phyloP scores from a whole-genome alignment of 2,329 filamentous ascomycete species.

The Pyrenochaeta sp. region DNA sequence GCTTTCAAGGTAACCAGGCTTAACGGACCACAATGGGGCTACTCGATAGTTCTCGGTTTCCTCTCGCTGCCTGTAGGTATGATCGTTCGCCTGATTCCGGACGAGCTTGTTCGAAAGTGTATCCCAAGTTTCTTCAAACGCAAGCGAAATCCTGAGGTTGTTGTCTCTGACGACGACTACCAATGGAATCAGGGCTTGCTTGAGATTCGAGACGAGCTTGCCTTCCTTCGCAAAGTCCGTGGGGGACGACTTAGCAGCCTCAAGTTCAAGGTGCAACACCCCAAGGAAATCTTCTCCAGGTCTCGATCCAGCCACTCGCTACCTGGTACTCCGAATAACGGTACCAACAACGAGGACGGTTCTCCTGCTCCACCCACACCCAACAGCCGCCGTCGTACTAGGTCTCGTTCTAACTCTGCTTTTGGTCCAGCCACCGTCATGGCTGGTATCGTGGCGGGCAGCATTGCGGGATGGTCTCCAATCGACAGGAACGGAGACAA shows the following conservation, averaged over 20 bases:
- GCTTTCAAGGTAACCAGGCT: slow-evolving; percentile 80
- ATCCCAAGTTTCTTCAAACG: slow-evolving; percentile 53
- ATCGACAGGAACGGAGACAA: slow-evolving; percentile 61
- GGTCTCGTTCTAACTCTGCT: slow-evolving; percentile 75
- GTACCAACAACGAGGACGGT: slow-evolving; percentile 46
- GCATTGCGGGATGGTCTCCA: slow-evolving; percentile 79
- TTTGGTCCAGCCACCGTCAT: slow-evolving; percentile 79
- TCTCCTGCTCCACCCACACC: slow-evolving; percentile 58
- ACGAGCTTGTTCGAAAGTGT: slow-evolving; percentile 63
- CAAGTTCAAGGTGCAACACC: slow-evolving; percentile 78
- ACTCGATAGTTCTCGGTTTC: slow-evolving; percentile 82
- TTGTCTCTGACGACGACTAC: slow-evolving; percentile 56
- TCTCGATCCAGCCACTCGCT: slow-evolving; percentile 68
- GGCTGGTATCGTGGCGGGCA: slow-evolving; percentile 82
- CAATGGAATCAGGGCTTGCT: slow-evolving; percentile 74
- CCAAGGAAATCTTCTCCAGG: slow-evolving; percentile 72
- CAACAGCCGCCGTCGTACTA: slow-evolving; percentile 66
- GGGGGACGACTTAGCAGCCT: slow-evolving; percentile 83
- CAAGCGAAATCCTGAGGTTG: slow-evolving; percentile 51
- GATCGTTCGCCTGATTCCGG: slow-evolving; percentile 82
- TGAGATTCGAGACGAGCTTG: slow-evolving; percentile 80
- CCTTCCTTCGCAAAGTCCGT: slow-evolving; percentile 80
- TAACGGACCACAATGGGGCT: slow-evolving; percentile 81
- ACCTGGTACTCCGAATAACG: slow-evolving; percentile 69
- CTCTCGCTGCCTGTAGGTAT: slow-evolving; percentile 87